Percentiles rank a stretch among this genome's conserved stretches.
These are phyloP conservation scores for Fusarium graminum DNA, from an alignment of 2,329 filamentous ascomycete genomes.

Conservation along the genomic window DNA sequence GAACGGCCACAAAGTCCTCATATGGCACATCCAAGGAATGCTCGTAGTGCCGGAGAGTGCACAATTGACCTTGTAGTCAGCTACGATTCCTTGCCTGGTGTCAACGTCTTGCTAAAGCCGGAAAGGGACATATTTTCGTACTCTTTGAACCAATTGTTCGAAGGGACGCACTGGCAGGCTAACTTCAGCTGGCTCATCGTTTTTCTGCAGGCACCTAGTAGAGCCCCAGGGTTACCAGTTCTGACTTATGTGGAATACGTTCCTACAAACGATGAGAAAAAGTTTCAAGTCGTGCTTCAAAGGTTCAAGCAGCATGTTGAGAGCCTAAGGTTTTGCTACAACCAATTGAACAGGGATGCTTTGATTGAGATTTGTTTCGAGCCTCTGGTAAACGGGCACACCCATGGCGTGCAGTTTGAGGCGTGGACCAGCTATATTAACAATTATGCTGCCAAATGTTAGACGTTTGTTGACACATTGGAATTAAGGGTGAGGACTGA, in stretches of 20 bases:
- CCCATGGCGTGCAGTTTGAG: not conserved
- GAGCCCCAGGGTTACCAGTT: not conserved
- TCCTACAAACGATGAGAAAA: not conserved
- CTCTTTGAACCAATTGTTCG: not conserved
- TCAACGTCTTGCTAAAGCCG: not conserved
- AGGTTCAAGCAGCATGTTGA: constrained; percentile 9
- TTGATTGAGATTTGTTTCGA: constrained; percentile 25
- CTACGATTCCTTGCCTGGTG: constrained; percentile 8
- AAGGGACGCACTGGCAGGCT: constrained; percentile 1
- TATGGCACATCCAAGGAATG: too few relatives aligned
- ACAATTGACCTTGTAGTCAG: constrained; percentile 7
- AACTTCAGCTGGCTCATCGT: constrained; percentile 5
- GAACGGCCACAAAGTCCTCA: not conserved
- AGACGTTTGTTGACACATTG: not conserved
- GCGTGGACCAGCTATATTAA: not conserved
- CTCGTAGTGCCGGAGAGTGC: not conserved
- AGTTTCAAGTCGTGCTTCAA: constrained; percentile 2
- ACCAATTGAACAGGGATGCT: not conserved
- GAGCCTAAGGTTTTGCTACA: not conserved
- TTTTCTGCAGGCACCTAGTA: not conserved
- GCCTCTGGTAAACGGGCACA: not conserved
- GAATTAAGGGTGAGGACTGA: not conserved
- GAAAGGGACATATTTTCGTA: not conserved
- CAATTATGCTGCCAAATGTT: not conserved
- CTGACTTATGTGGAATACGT: constrained; percentile 1